Evolutionary conservation across 495 filamentous ascomycete species (phyloP).

Genomic region (Sphaerosporella brunnea): DNA sequence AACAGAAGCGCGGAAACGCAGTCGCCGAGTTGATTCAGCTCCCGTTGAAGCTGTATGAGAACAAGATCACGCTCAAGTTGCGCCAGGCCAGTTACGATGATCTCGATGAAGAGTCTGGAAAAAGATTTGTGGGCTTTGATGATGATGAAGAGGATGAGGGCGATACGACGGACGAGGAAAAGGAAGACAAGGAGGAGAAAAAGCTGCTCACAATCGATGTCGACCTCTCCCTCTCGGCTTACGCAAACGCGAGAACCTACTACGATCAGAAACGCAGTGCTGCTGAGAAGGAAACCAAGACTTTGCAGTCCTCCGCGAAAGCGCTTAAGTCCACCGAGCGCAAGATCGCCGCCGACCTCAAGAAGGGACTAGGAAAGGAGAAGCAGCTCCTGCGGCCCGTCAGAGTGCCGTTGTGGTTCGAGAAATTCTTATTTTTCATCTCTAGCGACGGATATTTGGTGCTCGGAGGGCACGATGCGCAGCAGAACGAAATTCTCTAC

Average conservation of each 20-base stretch:
- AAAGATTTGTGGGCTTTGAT: conserved; percentile 34
- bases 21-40: conserved; percentile 77
- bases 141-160: conserved; percentile 45
- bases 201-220: conserved; percentile 53
- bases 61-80: conserved; percentile 65
- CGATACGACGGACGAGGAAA: conserved; percentile 29
- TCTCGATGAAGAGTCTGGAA: conserved; percentile 33
- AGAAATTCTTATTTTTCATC: conserved; percentile 89
- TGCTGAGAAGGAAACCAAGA: conserved; percentile 72
- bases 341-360: conserved; percentile 72
- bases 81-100: conserved; percentile 40
- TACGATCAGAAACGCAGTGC: conserved; percentile 74
- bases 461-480: conserved; percentile 65
- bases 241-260: conserved; percentile 78
- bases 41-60: conserved; percentile 75
- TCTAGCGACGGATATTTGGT: conserved; percentile 92
- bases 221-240: conserved; percentile 61
- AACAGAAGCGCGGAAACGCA: conserved; percentile 60
- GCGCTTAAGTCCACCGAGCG: conserved; percentile 77
- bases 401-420: conserved; percentile 75
- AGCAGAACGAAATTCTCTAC: conserved; percentile 86
- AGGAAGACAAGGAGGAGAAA: conserved; percentile 28
- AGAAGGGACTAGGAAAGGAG: conserved; percentile 74
- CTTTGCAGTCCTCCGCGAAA: conserved; percentile 58
- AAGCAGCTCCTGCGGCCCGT: conserved; percentile 74